phyloP scores from a whole-genome alignment of 495 filamentous ascomycete genomes.

The Rostrohypoxylon terebratum region DNA sequence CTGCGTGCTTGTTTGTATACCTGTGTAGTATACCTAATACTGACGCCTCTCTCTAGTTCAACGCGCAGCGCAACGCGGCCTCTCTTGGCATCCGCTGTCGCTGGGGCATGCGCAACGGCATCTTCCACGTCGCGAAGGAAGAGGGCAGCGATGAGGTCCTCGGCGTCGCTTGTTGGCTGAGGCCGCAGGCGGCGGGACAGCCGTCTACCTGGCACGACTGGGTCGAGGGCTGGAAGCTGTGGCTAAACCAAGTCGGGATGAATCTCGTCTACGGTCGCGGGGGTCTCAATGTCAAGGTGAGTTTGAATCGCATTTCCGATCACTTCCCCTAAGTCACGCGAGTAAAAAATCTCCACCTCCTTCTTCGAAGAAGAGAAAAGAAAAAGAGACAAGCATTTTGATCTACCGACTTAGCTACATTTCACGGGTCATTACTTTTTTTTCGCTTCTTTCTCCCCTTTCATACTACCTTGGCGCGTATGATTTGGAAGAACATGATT shows the following conservation, averaged over 20 bases:
- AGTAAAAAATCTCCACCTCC: slow-evolving; percentile 17
- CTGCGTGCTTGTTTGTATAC: neutral
- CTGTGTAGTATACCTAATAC: neutral
- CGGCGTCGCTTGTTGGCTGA: slow-evolving; percentile 74
- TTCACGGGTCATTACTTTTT: neutral
- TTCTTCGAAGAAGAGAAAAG: neutral
- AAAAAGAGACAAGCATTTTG: slow-evolving; percentile 31
- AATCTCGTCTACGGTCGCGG: slow-evolving; percentile 73
- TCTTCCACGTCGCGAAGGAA: slow-evolving; percentile 73
- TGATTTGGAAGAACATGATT: slow-evolving; percentile 18
- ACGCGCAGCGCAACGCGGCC: slow-evolving; percentile 66
- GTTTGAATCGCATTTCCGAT: slow-evolving; percentile 28
- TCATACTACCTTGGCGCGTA: slow-evolving; percentile 8
- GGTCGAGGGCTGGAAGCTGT: slow-evolving; percentile 69
- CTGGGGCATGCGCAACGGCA: slow-evolving; percentile 71
- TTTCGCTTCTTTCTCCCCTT: neutral
- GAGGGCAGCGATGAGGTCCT: slow-evolving; percentile 60
- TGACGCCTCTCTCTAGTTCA: slow-evolving; percentile 57
- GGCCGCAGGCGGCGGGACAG: slow-evolving; percentile 58
- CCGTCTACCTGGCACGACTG: slow-evolving; percentile 66
- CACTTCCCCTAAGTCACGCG: neutral
- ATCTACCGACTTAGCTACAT: slow-evolving; percentile 38
- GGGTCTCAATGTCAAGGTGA: slow-evolving; percentile 67
- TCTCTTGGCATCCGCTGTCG: slow-evolving; percentile 71
- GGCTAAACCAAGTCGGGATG: slow-evolving; percentile 68